Base-by-base conservation (phyloP, 352 stramenopile genomes). In the Phytophthora lateralis region DNA sequence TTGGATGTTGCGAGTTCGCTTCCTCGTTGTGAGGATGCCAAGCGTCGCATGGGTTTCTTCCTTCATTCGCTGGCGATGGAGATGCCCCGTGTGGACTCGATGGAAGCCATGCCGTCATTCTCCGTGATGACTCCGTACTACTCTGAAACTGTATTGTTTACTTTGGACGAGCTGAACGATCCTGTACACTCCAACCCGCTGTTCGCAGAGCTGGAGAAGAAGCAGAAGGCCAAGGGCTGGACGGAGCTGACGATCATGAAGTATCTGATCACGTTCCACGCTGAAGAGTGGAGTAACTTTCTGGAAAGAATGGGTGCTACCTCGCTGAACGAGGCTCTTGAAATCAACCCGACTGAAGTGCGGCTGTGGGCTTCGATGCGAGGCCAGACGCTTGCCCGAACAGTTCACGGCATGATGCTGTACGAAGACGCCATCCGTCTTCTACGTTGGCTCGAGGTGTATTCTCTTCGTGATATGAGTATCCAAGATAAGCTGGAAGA, bases 81-180 rank as follows among this genome's bases (percentile, higher is more conserved):
- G 6, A 96, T 96, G 73, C 85, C 88, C 2, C 69, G 78, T 34
- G 78, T 96, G 1, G 54, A 63, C 30, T 89, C 84, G 4, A 71
- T 96, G 37, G 80, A 93, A 53, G 80, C 85, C 0, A 94, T 95
- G 85, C 85, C 83, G 8, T 96, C 88, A 5, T 96, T 96, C 55
- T 95, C 84, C 0, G 88, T 96, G 4, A 90, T 96, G 73, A 96
- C 88, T 10, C 88, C 88, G 26, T 96, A 95, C 60, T 96, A 96
- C 66, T 91, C 76, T 15, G 88, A 96, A 54, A 92, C 86, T 1
- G 88, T 96, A 12, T 52, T 96, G 21, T 96, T 93, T 41, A 93
- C 84, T 26, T 53, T 96, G 17, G 85, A 95, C n/a, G 88, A 96
- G 37, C 58, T 96, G 7, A 96, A 92, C 58, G 78, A 92, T 35